These are phyloP conservation scores for Termitomyces sp. DNA, from an alignment of 768 basidiomycete genomes.

Conservation along the genomic window DNA sequence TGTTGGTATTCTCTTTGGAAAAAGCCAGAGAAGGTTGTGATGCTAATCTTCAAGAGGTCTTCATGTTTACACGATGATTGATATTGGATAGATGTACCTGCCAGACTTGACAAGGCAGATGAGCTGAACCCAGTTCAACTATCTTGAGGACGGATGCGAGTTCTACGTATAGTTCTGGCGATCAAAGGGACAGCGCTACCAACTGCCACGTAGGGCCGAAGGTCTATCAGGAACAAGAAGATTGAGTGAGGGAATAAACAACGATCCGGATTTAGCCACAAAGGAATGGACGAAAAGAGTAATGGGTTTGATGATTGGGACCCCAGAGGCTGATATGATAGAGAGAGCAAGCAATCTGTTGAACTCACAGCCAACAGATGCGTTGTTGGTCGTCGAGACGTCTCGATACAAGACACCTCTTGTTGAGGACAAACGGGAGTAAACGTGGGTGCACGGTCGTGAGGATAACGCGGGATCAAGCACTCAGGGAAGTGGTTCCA, in stretches of 20 bases:
- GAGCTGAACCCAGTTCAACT: neutral
- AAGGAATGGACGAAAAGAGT: slow-evolving; percentile 13
- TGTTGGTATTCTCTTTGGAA: neutral
- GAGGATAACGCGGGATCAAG: neutral
- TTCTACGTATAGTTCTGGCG: neutral
- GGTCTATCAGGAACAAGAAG: slow-evolving; percentile 14
- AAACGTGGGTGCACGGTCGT: neutral
- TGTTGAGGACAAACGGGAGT: neutral
- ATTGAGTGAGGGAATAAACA: slow-evolving; percentile 9
- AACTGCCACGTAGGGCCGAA: neutral
- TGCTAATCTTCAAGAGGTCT: neutral
- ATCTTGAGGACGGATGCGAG: neutral
- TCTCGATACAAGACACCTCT: neutral
- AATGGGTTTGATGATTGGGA: neutral
- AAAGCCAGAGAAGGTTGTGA: neutral
- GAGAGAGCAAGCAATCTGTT: neutral
- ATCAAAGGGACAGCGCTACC: neutral
- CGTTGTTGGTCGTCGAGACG: neutral
- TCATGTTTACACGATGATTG: neutral
- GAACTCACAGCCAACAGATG: neutral
- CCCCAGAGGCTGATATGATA: neutral
- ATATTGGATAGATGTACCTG: neutral
- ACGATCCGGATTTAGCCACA: slow-evolving; percentile 12
- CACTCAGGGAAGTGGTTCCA: neutral
- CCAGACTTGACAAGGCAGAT: neutral